phyloP scores from a whole-genome alignment of 2,329 filamentous ascomycete species.

The Hymenoscyphus infarciens region DNA sequence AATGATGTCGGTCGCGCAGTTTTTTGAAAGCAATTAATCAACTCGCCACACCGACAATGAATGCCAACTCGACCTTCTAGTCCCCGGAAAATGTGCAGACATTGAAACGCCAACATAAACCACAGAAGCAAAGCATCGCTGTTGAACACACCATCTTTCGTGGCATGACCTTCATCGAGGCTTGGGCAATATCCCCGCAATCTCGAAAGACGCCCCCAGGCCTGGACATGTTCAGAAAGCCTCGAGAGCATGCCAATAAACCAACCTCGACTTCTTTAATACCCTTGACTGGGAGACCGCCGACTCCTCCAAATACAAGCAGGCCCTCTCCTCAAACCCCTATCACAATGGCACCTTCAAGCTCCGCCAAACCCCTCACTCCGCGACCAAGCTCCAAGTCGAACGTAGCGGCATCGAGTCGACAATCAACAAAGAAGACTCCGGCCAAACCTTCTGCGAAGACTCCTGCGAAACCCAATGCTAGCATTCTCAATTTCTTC shows the following conservation, averaged over 20 bases:
- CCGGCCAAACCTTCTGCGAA: conserved; percentile 16
- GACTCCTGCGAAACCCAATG: conserved; percentile 44
- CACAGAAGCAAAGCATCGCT: background rate
- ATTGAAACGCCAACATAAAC: background rate
- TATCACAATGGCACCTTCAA: conserved; percentile 24
- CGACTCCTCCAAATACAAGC: conserved; percentile 44
- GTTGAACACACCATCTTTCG: background rate
- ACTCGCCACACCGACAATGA: conserved; percentile 1
- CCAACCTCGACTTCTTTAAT: conserved; percentile 36
- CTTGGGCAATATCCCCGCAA: background rate
- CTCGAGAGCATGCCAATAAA: conserved; percentile 43
- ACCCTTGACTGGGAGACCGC: conserved; percentile 48
- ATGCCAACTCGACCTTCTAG: background rate
- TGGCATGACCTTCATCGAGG: background rate
- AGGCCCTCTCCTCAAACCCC: background rate
- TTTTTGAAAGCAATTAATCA: background rate
- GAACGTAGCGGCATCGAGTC: conserved; percentile 21
- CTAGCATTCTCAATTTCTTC: conserved; percentile 72
- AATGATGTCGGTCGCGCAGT: background rate
- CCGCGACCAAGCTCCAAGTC: conserved; percentile 29
- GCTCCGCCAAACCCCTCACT: conserved; percentile 32
- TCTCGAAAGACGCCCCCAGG: background rate
- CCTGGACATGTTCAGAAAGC: conserved; percentile 50
- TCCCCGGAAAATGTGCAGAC: background rate
- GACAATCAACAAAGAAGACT: conserved; percentile 26